Evolutionary conservation across 257 asterid genomes (phyloP).

Genomic region (Solanum chaucha): DNA sequence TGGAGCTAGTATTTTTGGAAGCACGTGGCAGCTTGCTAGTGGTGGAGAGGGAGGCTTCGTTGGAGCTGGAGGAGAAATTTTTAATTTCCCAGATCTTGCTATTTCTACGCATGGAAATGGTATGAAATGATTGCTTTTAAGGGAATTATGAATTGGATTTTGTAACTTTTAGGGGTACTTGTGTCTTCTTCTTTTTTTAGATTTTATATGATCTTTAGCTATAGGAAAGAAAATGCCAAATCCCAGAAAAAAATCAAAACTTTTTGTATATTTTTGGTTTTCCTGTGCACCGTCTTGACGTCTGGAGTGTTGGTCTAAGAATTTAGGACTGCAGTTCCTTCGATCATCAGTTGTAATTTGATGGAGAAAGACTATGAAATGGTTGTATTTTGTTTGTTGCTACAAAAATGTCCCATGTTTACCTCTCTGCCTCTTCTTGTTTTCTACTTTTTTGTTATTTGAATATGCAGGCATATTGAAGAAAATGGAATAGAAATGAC

Average conservation of each 20-base stretch:
- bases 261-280: neutral
- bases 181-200: neutral
- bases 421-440: neutral
- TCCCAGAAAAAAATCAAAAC: neutral
- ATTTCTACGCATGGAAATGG: constrained; percentile 50
- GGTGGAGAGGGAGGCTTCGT: constrained; percentile 43
- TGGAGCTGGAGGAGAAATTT: constrained; percentile 34
- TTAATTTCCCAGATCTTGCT: constrained; percentile 59
- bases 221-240: neutral
- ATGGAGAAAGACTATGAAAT: neutral
- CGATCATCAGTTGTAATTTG: neutral
- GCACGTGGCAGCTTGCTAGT: constrained; percentile 64
- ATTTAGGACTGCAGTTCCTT: neutral
- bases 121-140: constrained; percentile 23
- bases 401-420: neutral
- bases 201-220: neutral
- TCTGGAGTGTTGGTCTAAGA: neutral
- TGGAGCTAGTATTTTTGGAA: constrained; percentile 12
- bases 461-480: neutral
- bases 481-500: neutral
- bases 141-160: neutral
- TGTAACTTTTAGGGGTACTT: neutral
- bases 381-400: neutral
- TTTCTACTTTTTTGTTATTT: neutral
- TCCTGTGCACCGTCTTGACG: neutral